Evolutionary conservation across 257 asterid genomes (phyloP).

Genomic region (Lycium barbarum): DNA sequence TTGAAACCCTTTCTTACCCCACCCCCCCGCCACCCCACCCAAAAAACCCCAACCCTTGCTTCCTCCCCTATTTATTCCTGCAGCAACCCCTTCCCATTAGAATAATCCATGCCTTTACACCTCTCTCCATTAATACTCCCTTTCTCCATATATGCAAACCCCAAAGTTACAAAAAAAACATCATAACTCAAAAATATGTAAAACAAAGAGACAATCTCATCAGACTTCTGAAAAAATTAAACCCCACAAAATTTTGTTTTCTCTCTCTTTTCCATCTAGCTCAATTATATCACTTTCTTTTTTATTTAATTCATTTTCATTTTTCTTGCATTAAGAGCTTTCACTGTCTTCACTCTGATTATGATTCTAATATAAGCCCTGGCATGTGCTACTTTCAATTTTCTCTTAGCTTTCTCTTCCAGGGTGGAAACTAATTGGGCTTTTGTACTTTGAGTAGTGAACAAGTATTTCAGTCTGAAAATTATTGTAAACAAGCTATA

Average conservation of each 20-base stretch:
- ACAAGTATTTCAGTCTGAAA: slow-evolving; percentile 45
- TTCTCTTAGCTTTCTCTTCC: slow-evolving; percentile 65
- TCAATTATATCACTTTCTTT: background rate
- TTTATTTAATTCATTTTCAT: slow-evolving; percentile 31
- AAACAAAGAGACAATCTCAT: slow-evolving; percentile 55
- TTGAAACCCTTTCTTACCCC: slow-evolving; percentile 34
- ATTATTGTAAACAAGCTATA: slow-evolving; percentile 5
- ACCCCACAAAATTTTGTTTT: slow-evolving; percentile 34
- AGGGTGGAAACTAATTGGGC: slow-evolving; percentile 25
- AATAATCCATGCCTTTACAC: slow-evolving; percentile 43
- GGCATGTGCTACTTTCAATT: slow-evolving; percentile 70
- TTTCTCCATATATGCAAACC: slow-evolving; percentile 36
- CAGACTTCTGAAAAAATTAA: slow-evolving; percentile 42
- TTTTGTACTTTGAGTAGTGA: slow-evolving; percentile 43
- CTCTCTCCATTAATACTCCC: slow-evolving; percentile 54
- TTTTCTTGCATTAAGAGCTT: slow-evolving; percentile 63
- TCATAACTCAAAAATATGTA: slow-evolving; percentile 32
- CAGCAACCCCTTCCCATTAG: slow-evolving; percentile 59
- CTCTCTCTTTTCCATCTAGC: slow-evolving; percentile 25
- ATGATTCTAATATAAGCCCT: slow-evolving; percentile 63
- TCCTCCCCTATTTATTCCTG: slow-evolving; percentile 44
- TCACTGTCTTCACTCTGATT: slow-evolving; percentile 50
- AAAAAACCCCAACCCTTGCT: background rate
- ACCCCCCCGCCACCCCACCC: background rate
- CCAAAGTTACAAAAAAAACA: slow-evolving; percentile 25